Base-by-base conservation (phyloP, 306 rosid genomes). In the Quercus mongolica region DNA sequence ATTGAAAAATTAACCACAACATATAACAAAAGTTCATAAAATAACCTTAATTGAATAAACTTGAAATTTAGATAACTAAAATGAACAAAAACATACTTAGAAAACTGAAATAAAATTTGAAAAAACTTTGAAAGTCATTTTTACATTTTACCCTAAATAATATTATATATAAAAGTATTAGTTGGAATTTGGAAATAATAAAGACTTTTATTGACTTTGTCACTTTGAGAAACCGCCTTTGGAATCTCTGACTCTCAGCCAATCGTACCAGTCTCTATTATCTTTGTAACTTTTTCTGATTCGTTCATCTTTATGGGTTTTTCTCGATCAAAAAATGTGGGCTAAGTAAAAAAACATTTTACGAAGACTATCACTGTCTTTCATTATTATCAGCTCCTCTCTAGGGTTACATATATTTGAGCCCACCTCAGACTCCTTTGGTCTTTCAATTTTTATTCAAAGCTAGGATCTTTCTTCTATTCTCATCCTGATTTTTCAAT, bases 381-480 rank as follows among this genome's bases (percentile, higher is more conserved):
- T 41, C 74, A 65, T 77, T 30, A 69, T 75, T 30, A 9, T 20
- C 21, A 5, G 31, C 14, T 26, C 18, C 35, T 13, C 11, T 13
- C 79, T 82, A 89, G 86, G 88, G 90, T 85, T 85, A 84, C 33
- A 13, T 20, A 10, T 17, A 11, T 9, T 49, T 21, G 1, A 23
- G 52, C 20, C 21, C 35, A 74, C 49, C 51, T 52, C 55, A 1
- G 14, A 54, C 79, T 46, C 49, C 30, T 41, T 52, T 4, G 62
- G 76, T 21, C 8, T 28, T 74, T 51, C 30, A 13, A 9, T 17
- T 19, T 7, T 23, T 3, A 1, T 73, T 12, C 78, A 57, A 14
- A 38, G 74, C 59, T 62, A 9, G n/a, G 1, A 46, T 30, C 30
- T 64, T 33, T 69, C 18, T 67, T 41, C 56, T 21, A 49, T 8